Evolutionary conservation across 1,284 basidiomycete species (phyloP), one percentile per base, ranked within the genome.

Genomic region (Ceratobasidium sp.): DNA sequence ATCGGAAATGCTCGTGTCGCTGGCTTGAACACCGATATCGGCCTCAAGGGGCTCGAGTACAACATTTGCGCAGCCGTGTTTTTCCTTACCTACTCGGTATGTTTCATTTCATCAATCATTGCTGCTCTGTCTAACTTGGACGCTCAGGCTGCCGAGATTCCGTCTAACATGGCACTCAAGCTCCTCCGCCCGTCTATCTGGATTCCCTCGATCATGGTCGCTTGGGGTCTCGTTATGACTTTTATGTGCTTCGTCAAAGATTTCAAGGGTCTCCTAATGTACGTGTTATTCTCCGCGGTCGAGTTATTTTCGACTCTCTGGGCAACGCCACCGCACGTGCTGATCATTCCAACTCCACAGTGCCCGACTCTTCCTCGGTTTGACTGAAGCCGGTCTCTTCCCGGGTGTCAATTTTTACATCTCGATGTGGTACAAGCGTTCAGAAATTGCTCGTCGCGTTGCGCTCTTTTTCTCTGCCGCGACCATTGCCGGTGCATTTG

Each of bases 331-430:
- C 42, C 29, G 58, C 31, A 50, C 32, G 20, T 20, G 22, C 42
- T 35, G 31, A 34, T 49, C 42, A 35, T 34, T 20, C 29, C 38
- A 49, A 35, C 34, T 20, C 58, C 47, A 50, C 38, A 65, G 60
- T 53, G 31, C 60, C 50, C 80, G 87, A 54, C 87, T 85, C 84
- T 79, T 89, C 77, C 80, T 90, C 58, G 88, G 89, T 25, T 80
- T 83, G 72, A 87, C 88, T 72, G 89, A 91, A 77, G 88, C 87
- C n/a, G 89, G 89, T 8, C 77, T 90, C n/a, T 87, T 87, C 79
- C 82, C 84, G 53, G 84, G 85, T 3, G 83, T 86, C 57, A 83
- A 84, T 29, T 86, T 82, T 73, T 84, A 85, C 74, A 81, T 85
- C 22, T 82, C 84, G 38, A 83, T 85, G 85, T 81, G 75, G 76